A percentile compares a stretch with the other conserved stretches of the same genome.
Conservation (phyloP, 2,329 filamentous ascomycete species). For the Microascus cirrosus region DNA sequence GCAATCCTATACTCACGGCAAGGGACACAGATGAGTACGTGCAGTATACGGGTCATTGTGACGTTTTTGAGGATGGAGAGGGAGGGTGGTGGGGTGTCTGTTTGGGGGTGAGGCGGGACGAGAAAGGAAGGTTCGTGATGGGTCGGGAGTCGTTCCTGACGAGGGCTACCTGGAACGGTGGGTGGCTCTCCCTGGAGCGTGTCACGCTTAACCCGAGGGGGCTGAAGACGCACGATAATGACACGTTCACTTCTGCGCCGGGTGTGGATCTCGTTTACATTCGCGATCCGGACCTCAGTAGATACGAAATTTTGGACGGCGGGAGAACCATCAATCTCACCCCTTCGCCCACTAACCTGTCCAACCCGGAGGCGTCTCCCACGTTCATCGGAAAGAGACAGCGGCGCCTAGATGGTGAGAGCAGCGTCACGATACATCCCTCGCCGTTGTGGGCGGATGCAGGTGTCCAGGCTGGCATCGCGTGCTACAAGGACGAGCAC, state of each 20-base stretch:
- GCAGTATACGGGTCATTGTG: conserved; percentile 13
- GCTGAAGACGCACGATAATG: neutral
- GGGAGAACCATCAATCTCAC: conserved; percentile 2
- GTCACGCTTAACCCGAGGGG: neutral
- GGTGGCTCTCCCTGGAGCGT: conserved; percentile 10
- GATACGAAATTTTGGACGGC: conserved; percentile 6
- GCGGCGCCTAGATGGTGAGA: neutral
- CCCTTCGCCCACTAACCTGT: neutral
- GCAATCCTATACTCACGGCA: conserved; percentile 21
- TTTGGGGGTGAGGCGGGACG: conserved; percentile 6
- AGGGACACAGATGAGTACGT: conserved; percentile 10
- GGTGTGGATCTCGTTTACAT: conserved; percentile 7
- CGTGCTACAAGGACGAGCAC: conserved; percentile 13
- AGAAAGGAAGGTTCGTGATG: conserved; percentile 13
- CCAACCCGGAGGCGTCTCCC: neutral
- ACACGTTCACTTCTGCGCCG: neutral
- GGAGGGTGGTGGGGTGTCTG: conserved; percentile 13
- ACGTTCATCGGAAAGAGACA: conserved; percentile 11
- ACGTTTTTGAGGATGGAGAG: conserved; percentile 12
- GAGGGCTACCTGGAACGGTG: conserved; percentile 15
- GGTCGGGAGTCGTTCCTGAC: conserved; percentile 21
- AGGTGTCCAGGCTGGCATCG: conserved; percentile 9
- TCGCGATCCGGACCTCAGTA: conserved; percentile 6
- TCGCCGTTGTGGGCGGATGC: neutral
- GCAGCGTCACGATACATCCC: neutral